Evolutionary conservation across 331 rosid species (phyloP).

Genomic region (Malus hybrid): DNA sequence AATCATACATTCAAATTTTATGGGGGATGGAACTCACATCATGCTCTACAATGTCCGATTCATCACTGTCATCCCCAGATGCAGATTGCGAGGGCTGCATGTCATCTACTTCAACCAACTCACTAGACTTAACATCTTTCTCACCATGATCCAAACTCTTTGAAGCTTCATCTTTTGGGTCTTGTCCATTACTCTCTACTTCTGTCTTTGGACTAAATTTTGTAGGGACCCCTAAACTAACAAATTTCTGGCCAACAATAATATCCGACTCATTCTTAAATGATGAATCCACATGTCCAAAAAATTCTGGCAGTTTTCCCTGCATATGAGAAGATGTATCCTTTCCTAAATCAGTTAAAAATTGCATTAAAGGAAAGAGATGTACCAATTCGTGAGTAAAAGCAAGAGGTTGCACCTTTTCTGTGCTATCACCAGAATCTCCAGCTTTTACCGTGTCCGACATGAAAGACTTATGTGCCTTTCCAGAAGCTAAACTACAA

Average conservation of each 20-base stretch:
- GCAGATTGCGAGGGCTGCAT: conserved; percentile 29
- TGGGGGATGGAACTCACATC: conserved; percentile 55
- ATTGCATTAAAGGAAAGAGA: conserved; percentile 14
- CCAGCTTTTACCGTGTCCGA: conserved; percentile 42
- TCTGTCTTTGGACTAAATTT: conserved; percentile 34
- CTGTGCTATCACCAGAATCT: conserved; percentile 27
- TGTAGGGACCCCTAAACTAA: conserved; percentile 24
- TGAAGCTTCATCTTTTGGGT: conserved; percentile 28
- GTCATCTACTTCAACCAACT: conserved; percentile 29
- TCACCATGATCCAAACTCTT: conserved; percentile 28
- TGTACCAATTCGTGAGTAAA: conserved; percentile 16
- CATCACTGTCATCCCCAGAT: conserved; percentile 51
- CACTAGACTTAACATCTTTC: conserved; percentile 32
- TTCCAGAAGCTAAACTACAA: conserved; percentile 42
- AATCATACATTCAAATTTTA: background rate
- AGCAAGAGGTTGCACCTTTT: conserved; percentile 25
- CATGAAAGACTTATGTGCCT: conserved; percentile 31
- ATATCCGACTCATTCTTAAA: conserved; percentile 30
- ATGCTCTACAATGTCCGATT: conserved; percentile 70
- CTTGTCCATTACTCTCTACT: conserved; percentile 32
- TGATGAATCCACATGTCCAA: conserved; percentile 31
- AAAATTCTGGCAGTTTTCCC: conserved; percentile 35
- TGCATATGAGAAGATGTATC: conserved; percentile 22
- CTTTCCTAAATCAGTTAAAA: conserved; percentile 20
- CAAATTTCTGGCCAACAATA: conserved; percentile 31